Evolutionary conservation across 1,284 basidiomycete species (phyloP), one percentile per base, ranked within the genome.

Genomic region (Sporisorium graminicola): DNA sequence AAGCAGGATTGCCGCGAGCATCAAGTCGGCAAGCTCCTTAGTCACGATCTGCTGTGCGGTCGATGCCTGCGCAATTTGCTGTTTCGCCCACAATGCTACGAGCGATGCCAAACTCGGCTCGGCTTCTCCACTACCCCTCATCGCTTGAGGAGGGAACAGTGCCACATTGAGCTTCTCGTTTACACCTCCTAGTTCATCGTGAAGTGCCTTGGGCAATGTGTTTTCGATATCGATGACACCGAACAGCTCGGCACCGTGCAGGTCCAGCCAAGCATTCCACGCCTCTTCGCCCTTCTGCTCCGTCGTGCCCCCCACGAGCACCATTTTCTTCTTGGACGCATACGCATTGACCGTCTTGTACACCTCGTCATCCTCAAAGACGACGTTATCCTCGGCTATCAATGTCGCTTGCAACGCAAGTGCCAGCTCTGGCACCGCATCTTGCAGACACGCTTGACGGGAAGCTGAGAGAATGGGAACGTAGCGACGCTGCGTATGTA

Each of bases 321-420:
- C 57, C 13, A 66, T 60, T 40, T 63, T 63, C 58, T 70, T 73
- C 53, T 61, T 73, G 37, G 63, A 66, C 22, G 70, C 57, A 37
- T 73, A 77, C 3, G 74, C 74, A 43, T 57, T 62, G 14, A 73
- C 64, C 13, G 49, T 58, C 51, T 62, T 65, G 37, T 69, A 77
- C 44, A 57, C 59, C 24, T 65, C 58, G n/a, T 77, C 74, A 51
- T 73, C 71, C 20, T 73, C 57, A 18, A 77, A 77, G 24, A 74
- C 63, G 10, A 74, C 42, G 22, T 61, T 71, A 27, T 74, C 61
- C 51, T 60, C 55, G 3, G 43, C 71, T 2, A 77, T 37, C 31
- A 77, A 50, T 10, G 55, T 54, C 1, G 71, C 60, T n/a, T 77
- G 75, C 44, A 77, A 27, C 6, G 71, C 75, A 44, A 77, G 26